Conservation (phyloP, 352 stramenopile genomes). For the Globisporangium megalacanthum region DNA sequence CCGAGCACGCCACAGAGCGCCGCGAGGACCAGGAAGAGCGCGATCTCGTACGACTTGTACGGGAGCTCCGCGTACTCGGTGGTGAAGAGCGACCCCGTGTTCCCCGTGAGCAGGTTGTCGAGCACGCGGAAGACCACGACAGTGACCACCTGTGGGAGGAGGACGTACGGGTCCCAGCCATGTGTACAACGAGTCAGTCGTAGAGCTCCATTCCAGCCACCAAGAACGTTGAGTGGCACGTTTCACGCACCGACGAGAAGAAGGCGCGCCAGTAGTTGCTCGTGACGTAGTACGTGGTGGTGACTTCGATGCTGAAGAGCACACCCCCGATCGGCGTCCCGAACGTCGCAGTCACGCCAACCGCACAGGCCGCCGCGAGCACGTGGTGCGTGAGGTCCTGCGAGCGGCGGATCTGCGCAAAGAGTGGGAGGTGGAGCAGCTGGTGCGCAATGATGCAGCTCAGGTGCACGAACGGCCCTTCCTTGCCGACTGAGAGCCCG, state of each 20-base stretch:
- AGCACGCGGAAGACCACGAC: constrained; percentile 82
- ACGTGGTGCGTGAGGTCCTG: constrained; percentile 66
- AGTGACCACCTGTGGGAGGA: constrained; percentile 41
- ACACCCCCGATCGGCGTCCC: constrained; percentile 70
- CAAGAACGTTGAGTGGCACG: neutral
- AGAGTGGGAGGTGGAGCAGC: constrained; percentile 48
- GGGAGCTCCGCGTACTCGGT: constrained; percentile 67
- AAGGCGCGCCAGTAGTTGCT: constrained; percentile 89
- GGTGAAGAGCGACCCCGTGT: constrained; percentile 71
- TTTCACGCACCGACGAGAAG: constrained; percentile 55
- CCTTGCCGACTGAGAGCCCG: constrained; percentile 68
- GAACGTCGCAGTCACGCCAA: constrained; percentile 78
- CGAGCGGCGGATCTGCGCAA: constrained; percentile 51
- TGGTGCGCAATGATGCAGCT: constrained; percentile 71
- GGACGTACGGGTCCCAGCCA: too few relatives aligned
- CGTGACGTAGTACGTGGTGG: constrained; percentile 84
- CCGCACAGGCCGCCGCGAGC: constrained; percentile 57
- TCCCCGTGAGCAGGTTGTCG: constrained; percentile 51
- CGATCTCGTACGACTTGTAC: constrained; percentile 71
- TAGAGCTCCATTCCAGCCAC: neutral
- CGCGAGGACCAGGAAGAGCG: constrained; percentile 74
- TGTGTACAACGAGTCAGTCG: neutral
- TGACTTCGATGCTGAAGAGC: constrained; percentile 81
- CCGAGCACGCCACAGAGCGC: constrained; percentile 80
- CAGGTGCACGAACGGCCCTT: constrained; percentile 78